phyloP scores from a whole-genome alignment of 202 grass and related monocot genomes.

The Digitaria exilis region DNA sequence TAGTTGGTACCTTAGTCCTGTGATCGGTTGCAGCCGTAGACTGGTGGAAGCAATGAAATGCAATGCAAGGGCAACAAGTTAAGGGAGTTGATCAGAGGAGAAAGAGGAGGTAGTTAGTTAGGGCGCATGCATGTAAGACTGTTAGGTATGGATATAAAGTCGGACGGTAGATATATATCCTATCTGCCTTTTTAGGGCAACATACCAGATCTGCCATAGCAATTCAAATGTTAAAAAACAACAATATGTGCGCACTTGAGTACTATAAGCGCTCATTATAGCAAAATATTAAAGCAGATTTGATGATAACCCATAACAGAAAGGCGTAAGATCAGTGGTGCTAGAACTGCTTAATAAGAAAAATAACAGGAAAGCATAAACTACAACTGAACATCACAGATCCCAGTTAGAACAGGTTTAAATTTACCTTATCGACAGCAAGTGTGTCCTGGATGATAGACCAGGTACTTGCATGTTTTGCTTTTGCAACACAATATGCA shows the following conservation, averaged over 20 bases:
- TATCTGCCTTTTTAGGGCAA: slow-evolving; percentile 2
- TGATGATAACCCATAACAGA: background rate
- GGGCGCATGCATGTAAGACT: slow-evolving; percentile 40
- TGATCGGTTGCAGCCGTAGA: slow-evolving; percentile 5
- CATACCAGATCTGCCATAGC: background rate
- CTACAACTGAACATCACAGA: background rate
- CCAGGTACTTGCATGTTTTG: background rate
- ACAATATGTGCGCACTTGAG: background rate
- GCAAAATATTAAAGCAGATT: background rate
- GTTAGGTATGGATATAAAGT: slow-evolving; percentile 44
- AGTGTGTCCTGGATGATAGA: background rate
- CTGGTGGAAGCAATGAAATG: slow-evolving; percentile 17
- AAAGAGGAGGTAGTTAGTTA: slow-evolving; percentile 25
- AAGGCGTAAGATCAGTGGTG: background rate
- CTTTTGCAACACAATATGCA: background rate
- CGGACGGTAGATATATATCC: slow-evolving; percentile 19
- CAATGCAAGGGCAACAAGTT: background rate
- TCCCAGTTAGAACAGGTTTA: background rate
- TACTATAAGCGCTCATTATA: background rate
- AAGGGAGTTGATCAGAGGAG: slow-evolving; percentile 30
- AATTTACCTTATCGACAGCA: background rate
- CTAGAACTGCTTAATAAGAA: background rate
- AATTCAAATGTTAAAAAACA: background rate
- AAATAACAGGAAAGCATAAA: background rate
- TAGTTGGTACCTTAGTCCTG: slow-evolving; percentile 25